Percentiles rank a stretch among this genome's conserved stretches.
These are phyloP conservation scores for Gossypium arboreum DNA, from an alignment of 345 rosid genomes.

Conservation along the genomic window DNA sequence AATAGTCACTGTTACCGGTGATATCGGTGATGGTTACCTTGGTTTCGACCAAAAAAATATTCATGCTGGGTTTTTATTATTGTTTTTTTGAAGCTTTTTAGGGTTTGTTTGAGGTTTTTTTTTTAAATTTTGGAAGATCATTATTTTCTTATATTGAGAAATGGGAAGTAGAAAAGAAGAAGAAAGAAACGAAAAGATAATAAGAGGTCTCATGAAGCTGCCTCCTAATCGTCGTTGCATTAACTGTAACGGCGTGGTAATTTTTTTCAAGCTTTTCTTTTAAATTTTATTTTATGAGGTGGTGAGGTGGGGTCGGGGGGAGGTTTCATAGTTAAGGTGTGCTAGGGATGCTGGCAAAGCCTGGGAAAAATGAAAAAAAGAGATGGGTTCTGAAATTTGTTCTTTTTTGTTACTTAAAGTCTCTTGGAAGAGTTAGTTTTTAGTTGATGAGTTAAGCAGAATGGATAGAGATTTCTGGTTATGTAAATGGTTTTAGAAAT, in stretches of 20 bases:
- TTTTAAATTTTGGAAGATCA: neutral
- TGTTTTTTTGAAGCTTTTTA: neutral
- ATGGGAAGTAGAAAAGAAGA: conserved; percentile 94
- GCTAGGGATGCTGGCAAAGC: neutral
- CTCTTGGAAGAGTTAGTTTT: neutral
- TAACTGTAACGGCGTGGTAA: conserved; percentile 93
- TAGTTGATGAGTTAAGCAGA: neutral
- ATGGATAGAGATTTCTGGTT: neutral
- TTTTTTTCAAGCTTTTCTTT: neutral
- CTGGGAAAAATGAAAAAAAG: neutral
- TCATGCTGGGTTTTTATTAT: conserved; percentile 6
- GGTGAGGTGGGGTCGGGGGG: too few species aligned
- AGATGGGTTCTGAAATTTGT: neutral
- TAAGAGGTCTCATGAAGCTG: conserved; percentile 95
- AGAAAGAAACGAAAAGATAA: conserved; percentile 90
- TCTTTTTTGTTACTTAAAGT: neutral
- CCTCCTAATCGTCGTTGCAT: conserved; percentile 97
- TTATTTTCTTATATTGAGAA: conserved; percentile 21
- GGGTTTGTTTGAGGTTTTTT: conserved; percentile 16
- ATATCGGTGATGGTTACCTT: too few species aligned
- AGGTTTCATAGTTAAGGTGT: neutral
- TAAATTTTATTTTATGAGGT: too few species aligned
- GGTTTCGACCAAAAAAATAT: too few species aligned
- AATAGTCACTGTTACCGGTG: too few species aligned
- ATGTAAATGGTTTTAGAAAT: neutral